phyloP scores from a whole-genome alignment of 768 basidiomycete genomes.

The Lepiota brunneoincarnata region DNA sequence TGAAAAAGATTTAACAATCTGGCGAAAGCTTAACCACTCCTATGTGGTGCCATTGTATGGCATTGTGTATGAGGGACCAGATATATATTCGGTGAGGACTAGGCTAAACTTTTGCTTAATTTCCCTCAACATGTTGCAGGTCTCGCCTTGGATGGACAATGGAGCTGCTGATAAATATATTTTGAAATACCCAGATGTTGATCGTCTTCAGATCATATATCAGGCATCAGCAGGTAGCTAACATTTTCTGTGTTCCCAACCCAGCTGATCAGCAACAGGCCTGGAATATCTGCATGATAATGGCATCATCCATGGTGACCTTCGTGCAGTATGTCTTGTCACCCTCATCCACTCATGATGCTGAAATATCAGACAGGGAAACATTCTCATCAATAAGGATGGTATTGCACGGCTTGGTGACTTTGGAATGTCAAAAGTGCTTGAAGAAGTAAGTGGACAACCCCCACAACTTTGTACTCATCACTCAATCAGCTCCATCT shows the following conservation, averaged over 20 bases:
- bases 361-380: slow-evolving; percentile 29
- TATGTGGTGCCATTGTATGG: slow-evolving; percentile 40
- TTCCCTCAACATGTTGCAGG: slow-evolving; percentile 23
- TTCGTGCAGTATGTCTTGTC: slow-evolving; percentile 32
- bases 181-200: slow-evolving; percentile 24
- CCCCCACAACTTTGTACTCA: not conserved
- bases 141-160: slow-evolving; percentile 45
- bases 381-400: slow-evolving; percentile 38
- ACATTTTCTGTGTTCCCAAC: not conserved
- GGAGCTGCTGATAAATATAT: slow-evolving; percentile 37
- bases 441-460: slow-evolving; percentile 31
- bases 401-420: slow-evolving; percentile 40
- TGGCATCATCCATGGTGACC: slow-evolving; percentile 39
- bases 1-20: slow-evolving; percentile 39
- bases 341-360: not conserved
- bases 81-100: slow-evolving; percentile 30
- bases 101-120: not conserved
- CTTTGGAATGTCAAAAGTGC: slow-evolving; percentile 40
- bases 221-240: slow-evolving; percentile 36
- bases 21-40: slow-evolving; percentile 38
- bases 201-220: slow-evolving; percentile 34
- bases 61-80: slow-evolving; percentile 29
- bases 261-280: slow-evolving; percentile 20
- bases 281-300: slow-evolving; percentile 38
- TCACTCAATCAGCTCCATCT: not conserved